Conservation (phyloP, 2,329 filamentous ascomycete genomes). For the Samsoniella hepiali region DNA sequence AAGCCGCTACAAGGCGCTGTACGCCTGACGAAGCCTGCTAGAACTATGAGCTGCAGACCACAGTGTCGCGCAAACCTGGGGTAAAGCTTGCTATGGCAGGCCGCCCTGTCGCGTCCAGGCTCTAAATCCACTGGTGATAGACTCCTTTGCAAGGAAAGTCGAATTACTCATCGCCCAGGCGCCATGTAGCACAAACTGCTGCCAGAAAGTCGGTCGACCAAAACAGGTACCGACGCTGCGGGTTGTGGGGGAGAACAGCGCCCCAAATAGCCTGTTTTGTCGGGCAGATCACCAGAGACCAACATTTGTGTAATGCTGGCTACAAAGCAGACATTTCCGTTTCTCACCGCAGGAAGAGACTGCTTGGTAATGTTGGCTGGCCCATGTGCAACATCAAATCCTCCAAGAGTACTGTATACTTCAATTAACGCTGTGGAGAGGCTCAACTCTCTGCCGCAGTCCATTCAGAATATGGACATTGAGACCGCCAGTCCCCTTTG, state of each 20-base stretch:
- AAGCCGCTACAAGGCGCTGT: too few relatives aligned
- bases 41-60: too few relatives aligned
- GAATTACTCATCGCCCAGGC: background rate
- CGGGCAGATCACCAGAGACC: background rate
- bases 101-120: background rate
- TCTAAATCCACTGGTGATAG: background rate
- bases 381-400: background rate
- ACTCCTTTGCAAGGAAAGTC: background rate
- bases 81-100: background rate
- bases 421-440: background rate
- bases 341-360: background rate
- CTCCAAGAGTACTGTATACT: background rate
- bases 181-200: background rate
- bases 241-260: background rate
- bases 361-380: background rate
- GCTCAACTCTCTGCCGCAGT: slow-evolving; percentile 5
- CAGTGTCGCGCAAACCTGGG: background rate
- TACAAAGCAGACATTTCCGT: background rate
- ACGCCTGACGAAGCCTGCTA: too few relatives aligned
- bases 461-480: slow-evolving; percentile 8
- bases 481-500: background rate
- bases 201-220: background rate
- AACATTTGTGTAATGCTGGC: background rate
- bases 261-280: background rate
- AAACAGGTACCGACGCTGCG: background rate